These are phyloP conservation scores for Aureobasidium leucospermi DNA, from an alignment of 2,329 filamentous ascomycete genomes.

Conservation along the genomic window DNA sequence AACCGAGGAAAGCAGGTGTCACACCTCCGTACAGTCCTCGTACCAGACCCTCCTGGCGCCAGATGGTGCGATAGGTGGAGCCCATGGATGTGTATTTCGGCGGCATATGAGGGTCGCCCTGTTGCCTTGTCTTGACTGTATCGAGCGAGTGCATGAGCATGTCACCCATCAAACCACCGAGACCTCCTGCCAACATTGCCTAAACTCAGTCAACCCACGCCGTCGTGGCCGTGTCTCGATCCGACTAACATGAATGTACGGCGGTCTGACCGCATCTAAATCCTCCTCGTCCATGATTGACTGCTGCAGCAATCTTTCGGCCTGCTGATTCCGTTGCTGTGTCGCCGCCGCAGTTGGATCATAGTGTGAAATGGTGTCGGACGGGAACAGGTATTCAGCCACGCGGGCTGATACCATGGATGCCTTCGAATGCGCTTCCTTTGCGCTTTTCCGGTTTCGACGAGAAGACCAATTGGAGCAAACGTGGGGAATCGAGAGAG, in stretches of 20 bases:
- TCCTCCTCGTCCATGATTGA: slow-evolving; percentile 11
- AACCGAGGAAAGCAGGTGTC: slow-evolving; percentile 80
- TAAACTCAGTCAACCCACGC: slow-evolving; percentile 31
- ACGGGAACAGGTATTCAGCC: slow-evolving; percentile 39
- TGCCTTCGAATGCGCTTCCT: slow-evolving; percentile 8
- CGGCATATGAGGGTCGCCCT: slow-evolving; percentile 88
- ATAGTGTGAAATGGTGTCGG: slow-evolving; percentile 20
- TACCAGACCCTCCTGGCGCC: slow-evolving; percentile 80
- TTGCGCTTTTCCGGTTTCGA: slow-evolving; percentile 8
- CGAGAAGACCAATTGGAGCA: neutral
- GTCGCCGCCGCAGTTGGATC: slow-evolving; percentile 13
- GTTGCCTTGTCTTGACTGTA: slow-evolving; percentile 96
- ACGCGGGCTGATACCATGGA: slow-evolving; percentile 45
- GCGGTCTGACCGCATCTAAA: slow-evolving; percentile 35
- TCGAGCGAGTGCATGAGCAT: slow-evolving; percentile 98
- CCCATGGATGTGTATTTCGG: slow-evolving; percentile 88
- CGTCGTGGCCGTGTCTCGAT: neutral
- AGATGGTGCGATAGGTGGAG: slow-evolving; percentile 86
- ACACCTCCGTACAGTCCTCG: slow-evolving; percentile 91
- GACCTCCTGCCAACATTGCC: slow-evolving; percentile 91
- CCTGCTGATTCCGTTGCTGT: slow-evolving; percentile 1
- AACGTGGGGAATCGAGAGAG: neutral
- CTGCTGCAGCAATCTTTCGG: neutral
- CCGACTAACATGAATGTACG: slow-evolving; percentile 40
- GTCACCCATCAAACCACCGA: slow-evolving; percentile 88